These are phyloP conservation scores for Pleodorina starrii DNA, from an alignment of 139 green algal genomes.

Conservation along the genomic window DNA sequence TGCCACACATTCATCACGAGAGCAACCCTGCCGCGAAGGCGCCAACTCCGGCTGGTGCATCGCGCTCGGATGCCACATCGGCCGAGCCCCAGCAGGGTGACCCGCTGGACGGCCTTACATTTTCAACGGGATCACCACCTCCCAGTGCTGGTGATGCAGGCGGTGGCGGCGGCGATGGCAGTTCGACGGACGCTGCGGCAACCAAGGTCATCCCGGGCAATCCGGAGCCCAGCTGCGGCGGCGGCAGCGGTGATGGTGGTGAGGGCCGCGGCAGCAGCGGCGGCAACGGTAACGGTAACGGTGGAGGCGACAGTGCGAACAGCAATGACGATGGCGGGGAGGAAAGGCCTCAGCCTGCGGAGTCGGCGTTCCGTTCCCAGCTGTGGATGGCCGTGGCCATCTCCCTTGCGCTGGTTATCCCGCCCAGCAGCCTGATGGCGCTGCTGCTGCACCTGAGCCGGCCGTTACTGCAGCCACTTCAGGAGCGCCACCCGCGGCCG, in stretches of 20 bases:
- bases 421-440: slow-evolving; percentile 13
- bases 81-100: no score
- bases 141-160: neutral
- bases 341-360: neutral
- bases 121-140: neutral
- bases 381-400: slow-evolving; percentile 38
- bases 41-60: neutral
- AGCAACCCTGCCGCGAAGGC: neutral
- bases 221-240: neutral
- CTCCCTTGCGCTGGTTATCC: slow-evolving; percentile 29
- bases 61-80: neutral
- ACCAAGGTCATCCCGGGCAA: neutral
- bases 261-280: neutral
- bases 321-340: neutral
- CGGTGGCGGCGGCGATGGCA: neutral
- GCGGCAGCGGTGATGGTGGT: neutral
- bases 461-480: neutral
- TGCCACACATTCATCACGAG: neutral
- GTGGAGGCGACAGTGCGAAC: neutral
- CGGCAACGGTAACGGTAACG: neutral
- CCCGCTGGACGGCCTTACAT: no score
- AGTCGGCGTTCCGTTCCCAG: neutral
- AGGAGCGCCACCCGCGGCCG: neutral
- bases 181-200: neutral
- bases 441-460: slow-evolving; percentile 1